A percentile compares a stretch with the other conserved stretches of the same genome.
phyloP scores from a whole-genome alignment of 1,284 basidiomycete species.

The Neonothopanus nambi region DNA sequence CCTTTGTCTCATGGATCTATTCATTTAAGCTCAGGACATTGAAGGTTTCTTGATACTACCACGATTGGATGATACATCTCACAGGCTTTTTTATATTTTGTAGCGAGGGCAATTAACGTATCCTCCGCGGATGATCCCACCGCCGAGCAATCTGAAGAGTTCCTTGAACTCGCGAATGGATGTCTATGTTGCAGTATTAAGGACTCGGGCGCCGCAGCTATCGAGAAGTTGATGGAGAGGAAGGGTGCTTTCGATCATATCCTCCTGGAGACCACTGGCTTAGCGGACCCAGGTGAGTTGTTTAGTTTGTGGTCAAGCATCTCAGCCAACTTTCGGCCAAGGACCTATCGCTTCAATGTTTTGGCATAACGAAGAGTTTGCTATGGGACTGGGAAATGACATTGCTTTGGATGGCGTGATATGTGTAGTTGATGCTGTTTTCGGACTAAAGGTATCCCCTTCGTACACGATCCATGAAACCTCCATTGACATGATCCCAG shows the following conservation, averaged over 20 bases:
- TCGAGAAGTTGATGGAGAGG: conserved; percentile 82
- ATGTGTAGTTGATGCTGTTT: conserved; percentile 88
- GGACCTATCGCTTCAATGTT: conserved; percentile 86
- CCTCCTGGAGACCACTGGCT: conserved; percentile 88
- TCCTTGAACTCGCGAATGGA: conserved; percentile 89
- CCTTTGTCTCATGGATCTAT: conserved; percentile 16
- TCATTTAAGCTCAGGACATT: conserved; percentile 50
- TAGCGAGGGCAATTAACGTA: conserved; percentile 78
- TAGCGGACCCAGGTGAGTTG: conserved; percentile 83
- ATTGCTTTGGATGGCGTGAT: conserved; percentile 87
- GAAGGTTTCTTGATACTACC: conserved; percentile 46
- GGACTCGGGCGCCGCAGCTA: conserved; percentile 86
- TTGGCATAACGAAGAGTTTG: conserved; percentile 91
- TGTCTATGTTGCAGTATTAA: conserved; percentile 95
- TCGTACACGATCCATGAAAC: too few relatives aligned
- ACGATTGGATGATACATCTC: neutral
- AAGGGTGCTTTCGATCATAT: conserved; percentile 92
- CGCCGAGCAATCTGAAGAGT: conserved; percentile 69
- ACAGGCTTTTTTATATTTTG: conserved; percentile 1
- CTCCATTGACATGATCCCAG: conserved; percentile 39
- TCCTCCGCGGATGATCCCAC: conserved; percentile 65
- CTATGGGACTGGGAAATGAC: conserved; percentile 65
- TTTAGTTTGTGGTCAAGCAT: neutral
- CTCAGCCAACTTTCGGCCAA: conserved; percentile 23
- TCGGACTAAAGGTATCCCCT: conserved; percentile 67